Conservation (phyloP, 257 asterid species). For the Nicotiana tabacum region DNA sequence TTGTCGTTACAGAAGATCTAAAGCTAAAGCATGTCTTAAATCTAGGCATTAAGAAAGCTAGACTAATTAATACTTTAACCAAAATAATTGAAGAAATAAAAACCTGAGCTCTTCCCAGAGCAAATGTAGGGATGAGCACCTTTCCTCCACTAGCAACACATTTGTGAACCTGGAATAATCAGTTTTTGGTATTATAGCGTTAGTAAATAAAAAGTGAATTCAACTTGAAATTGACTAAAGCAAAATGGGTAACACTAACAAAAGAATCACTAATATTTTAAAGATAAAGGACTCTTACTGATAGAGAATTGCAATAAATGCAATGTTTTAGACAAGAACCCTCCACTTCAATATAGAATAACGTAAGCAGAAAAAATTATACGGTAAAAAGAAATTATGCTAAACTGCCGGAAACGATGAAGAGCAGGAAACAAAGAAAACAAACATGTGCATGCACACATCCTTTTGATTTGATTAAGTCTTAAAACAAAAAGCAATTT, state of each 20-base stretch:
- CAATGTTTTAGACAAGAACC: neutral
- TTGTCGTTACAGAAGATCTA: neutral
- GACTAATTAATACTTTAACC: neutral
- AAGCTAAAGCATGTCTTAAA: neutral
- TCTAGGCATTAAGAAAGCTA: neutral
- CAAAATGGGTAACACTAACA: neutral
- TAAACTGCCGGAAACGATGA: neutral
- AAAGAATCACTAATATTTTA: neutral
- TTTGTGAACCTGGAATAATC: slow-evolving; percentile 61
- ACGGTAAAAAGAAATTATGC: neutral
- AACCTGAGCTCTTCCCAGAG: slow-evolving; percentile 95
- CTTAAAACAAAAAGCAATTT: neutral
- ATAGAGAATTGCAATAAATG: neutral
- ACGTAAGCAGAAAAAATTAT: neutral
- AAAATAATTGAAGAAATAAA: slow-evolving; percentile 1
- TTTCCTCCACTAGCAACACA: slow-evolving; percentile 86
- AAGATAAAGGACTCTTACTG: neutral
- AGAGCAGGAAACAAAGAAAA: neutral
- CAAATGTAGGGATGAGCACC: slow-evolving; percentile 93
- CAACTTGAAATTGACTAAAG: neutral
- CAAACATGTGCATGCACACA: neutral
- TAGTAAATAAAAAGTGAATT: slow-evolving; percentile 1
- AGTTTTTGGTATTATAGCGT: neutral
- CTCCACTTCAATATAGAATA: neutral
- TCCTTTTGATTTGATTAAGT: neutral